Base-by-base conservation (phyloP, 345 rosid species). In the Physaria fendleri region DNA sequence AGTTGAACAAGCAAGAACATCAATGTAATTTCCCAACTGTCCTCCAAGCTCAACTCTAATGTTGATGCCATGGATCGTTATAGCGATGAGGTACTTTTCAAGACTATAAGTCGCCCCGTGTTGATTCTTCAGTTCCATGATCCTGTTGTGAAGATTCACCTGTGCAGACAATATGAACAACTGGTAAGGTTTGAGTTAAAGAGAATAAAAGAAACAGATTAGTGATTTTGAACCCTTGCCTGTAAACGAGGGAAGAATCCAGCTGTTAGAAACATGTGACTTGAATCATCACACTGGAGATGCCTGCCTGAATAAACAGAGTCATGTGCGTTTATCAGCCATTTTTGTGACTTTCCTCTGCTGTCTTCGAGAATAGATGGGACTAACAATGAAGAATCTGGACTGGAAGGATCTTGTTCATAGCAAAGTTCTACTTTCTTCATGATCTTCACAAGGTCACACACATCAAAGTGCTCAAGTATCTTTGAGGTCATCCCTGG, bases 361-460 rank as follows among this genome's bases (percentile, higher is more conserved):
- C 95, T 81, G 73, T 93, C 94, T 77, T 93, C 90, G n/a, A 93
- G 99, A 68, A 87, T 83, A 3, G 90, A 87, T 21, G 97, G 94
- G 55, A 93, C 83, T 56, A 89, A 64, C 13, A 93, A 63, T 15
- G 72, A 75, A 49, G 94, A 89, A 65, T 85, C 73, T 27, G 87
- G 82, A 75, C 73, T 78, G 8, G 91, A 79, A 0, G 86, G 88
- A 65, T 93, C 91, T 79, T 82, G 85, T 47, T 82, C 90, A 34
- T 80, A 82, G 65, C 91, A 90, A 17, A 93, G 77, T 71, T 89
- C 94, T 48, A 93, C 77, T 74, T 82, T 89, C 82, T 87, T 81
- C 95, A 87, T 89, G 92, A 87, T 74, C 58, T 74, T 77, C 28
- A 87, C 75, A 48, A 89, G 80, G 66, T 89, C 92, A 62, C 62